These are phyloP conservation scores for Ogataea methanolica DNA, from an alignment of 805 yeast genomes.

Conservation along the genomic window DNA sequence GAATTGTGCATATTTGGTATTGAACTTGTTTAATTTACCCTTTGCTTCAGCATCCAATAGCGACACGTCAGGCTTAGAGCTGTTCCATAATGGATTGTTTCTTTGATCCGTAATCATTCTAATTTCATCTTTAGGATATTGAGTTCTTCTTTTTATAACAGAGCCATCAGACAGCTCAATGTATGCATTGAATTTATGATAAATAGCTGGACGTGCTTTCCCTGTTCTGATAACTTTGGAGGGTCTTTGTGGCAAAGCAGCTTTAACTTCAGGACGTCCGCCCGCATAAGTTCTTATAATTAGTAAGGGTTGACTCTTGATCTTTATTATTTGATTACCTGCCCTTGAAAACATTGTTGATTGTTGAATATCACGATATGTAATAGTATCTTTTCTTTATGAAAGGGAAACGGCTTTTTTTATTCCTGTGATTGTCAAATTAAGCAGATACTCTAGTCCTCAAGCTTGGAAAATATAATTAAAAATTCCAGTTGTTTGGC, in stretches of 20 bases:
- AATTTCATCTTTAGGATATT: conserved; percentile 82
- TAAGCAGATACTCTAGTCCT: no score
- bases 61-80: conserved; percentile 70
- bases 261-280: conserved; percentile 26
- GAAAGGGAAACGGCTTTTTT: no score
- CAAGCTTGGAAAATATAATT: no score
- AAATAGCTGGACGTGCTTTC: conserved; percentile 89
- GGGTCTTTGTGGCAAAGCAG: conserved; percentile 45
- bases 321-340: neutral
- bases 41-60: conserved; percentile 77
- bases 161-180: conserved; percentile 96
- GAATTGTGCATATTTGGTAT: conserved; percentile 56
- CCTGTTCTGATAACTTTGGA: conserved; percentile 68
- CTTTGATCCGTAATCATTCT: conserved; percentile 87
- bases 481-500: no score
- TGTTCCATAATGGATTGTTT: conserved; percentile 85
- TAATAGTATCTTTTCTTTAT: no score
- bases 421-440: no score
- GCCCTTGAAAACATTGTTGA: neutral
- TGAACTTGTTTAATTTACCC: conserved; percentile 74
- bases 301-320: neutral
- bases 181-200: conserved; percentile 79
- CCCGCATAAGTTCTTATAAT: conserved; percentile 22
- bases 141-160: conserved; percentile 76
- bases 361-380: no score